Evolutionary conservation across 192 early-diverging fungal species (phyloP), one percentile per base, ranked within the genome.

Genomic region (Cetraspora pellucida): DNA sequence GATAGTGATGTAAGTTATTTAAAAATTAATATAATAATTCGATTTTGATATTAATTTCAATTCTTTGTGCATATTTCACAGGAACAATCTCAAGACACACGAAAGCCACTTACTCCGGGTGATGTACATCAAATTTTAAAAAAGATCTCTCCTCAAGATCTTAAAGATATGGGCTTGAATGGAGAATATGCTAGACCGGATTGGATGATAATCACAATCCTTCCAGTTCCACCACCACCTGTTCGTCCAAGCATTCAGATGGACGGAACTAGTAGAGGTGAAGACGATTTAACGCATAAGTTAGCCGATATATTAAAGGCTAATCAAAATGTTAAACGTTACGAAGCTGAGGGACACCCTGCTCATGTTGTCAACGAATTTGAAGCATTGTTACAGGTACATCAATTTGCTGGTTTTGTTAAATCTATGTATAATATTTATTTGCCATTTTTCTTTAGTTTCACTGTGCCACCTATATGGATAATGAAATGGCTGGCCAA

Each of bases 231-330:
- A 49, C 98, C 98, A 1, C 94, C 95, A 85, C 87, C 96, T 8
- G 98, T 99, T 30, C 94, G 98, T 55, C 98, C 98, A 21, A 95
- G 95, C 79, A 94, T 98, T 80, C 90, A 91, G 77, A 94, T 96
- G 91, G 95, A 97, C 67, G 96, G 95, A 58, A 89, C 90, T 2
- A 89, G 91, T 74, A 85, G 88, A 61, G 90, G 92, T 75, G 94
- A 99, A 88, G 98, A 99, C 83, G 97, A 99, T 90, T 88, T 99
- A 81, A 99, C 98, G 4, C 90, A 95, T 82, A 96, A 96, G 81
- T 83, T 99, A 64, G 91, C 90, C 75, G 94, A 96, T 75, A 95
- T 99, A 68, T 81, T 99, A 70, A 96, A 96, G 84, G 91, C 97
- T 19, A 99, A 98, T 82, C 92, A 87, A 27, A 90, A 90, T 72